Evolutionary conservation across 331 rosid species (phyloP).

Genomic region (Malus hybrid): DNA sequence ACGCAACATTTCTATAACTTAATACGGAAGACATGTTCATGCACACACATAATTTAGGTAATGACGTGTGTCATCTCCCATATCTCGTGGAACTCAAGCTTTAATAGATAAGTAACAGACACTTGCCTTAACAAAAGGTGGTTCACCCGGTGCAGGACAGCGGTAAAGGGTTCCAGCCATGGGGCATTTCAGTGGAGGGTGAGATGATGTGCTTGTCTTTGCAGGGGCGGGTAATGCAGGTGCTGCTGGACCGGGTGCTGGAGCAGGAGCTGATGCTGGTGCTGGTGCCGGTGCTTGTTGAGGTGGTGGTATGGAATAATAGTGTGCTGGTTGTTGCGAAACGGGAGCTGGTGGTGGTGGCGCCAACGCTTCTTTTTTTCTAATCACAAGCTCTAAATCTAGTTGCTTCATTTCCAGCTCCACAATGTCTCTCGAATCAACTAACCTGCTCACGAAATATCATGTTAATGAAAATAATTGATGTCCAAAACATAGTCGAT

Average conservation of each 20-base stretch:
- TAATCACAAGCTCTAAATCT: constrained; percentile 61
- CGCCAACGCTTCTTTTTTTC: constrained; percentile 72
- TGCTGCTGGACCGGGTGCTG: constrained; percentile 14
- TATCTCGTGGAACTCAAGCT: neutral
- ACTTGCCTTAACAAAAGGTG: constrained; percentile 75
- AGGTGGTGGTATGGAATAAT: constrained; percentile 25
- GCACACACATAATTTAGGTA: neutral
- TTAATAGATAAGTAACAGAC: neutral
- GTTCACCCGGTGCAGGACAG: constrained; percentile 73
- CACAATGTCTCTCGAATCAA: constrained; percentile 86
- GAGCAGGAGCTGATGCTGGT: constrained; percentile 22
- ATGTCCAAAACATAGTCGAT: constrained; percentile 6
- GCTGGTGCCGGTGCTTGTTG: constrained; percentile 34
- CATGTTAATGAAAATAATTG: neutral
- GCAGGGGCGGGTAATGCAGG: constrained; percentile 45
- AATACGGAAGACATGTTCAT: too few species aligned
- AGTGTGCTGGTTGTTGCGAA: constrained; percentile 17
- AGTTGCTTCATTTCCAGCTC: constrained; percentile 75
- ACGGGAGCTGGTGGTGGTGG: constrained; percentile 23
- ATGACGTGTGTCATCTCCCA: neutral
- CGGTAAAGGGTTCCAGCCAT: constrained; percentile 97
- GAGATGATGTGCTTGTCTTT: constrained; percentile 52
- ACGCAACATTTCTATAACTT: neutral
- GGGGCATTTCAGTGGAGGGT: constrained; percentile 69
- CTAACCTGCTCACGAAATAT: constrained; percentile 47